Evolutionary conservation across 805 yeast genomes (phyloP), one percentile per base, ranked within the genome.

Genomic region (Scheffersomyces stipitis): DNA sequence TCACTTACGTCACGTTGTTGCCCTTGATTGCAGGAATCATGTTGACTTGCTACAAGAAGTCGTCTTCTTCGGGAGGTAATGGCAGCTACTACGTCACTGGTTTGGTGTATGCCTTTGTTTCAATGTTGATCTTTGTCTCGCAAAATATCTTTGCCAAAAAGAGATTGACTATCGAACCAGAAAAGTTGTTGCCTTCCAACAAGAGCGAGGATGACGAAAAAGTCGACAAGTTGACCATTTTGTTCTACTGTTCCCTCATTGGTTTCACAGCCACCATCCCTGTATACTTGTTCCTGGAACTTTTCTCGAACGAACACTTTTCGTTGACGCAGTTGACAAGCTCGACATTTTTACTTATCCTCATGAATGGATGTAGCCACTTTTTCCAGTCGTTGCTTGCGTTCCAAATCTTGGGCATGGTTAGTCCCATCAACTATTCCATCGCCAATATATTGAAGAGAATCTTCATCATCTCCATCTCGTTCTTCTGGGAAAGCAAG

Each of bases 1-100:
- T 76, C 51, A 89, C 97, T 2, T 91, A 91, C 54, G 45, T 82
- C 34, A 85, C 98, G 1, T 68, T 91, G 52, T 49, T 83, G 0
- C 96, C 98, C 0, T 69, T 91, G 42, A 77, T 90, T 28, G 36
- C 73, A 18, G 99, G 99, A 13, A 96, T 91, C 40, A 87, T 89
- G 75, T 64, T 89, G 52, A 79, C 86, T 3, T 84, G 91, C 56
- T 75, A 64, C 49, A 68, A 65, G 42, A 60, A 81, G 40, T 22
- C 28, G 15, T 26, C 28, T 4, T 26, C 66, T 14, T 26, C 31
- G 15, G 34, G 45, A 5, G 26, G 40, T 12, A 26, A 48, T 10
- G 37, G 37, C 15, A 40, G 48, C 8, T 45, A 37, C 24, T 56
- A 62, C 40, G 17, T 51, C 13, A 37, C 49, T 7, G 83, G 83